These are phyloP conservation scores for Salix suchowensis DNA, from an alignment of 345 rosid genomes.

Conservation along the genomic window DNA sequence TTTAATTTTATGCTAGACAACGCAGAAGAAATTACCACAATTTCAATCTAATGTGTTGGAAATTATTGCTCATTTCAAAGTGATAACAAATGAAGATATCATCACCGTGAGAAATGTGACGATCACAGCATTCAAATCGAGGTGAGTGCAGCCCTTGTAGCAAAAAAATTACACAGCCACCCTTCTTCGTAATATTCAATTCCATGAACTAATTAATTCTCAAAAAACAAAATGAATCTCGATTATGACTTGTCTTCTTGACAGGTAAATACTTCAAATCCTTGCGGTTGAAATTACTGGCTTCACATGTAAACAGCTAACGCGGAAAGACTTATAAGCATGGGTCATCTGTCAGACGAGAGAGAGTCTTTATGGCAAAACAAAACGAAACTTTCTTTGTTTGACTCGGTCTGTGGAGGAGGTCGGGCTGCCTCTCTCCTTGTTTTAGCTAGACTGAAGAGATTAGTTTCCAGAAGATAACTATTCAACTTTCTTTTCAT, in stretches of 20 bases:
- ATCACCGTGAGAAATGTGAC: neutral
- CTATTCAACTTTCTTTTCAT: too few species aligned
- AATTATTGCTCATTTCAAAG: neutral
- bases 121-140: neutral
- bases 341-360: neutral
- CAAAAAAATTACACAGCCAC: too few species aligned
- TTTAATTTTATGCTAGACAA: too few species aligned
- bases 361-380: neutral
- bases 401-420: neutral
- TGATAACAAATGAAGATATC: neutral
- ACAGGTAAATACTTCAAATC: neutral
- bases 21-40: too few species aligned
- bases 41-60: neutral
- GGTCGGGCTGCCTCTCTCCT: neutral
- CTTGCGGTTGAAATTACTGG: conserved; percentile 2
- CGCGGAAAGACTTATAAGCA: neutral
- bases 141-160: neutral
- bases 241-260: too few species aligned
- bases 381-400: neutral
- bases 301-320: neutral
- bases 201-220: neutral
- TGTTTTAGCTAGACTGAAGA: neutral
- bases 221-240: neutral
- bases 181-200: neutral
- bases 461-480: neutral